Evolutionary conservation across 2,329 filamentous ascomycete species (phyloP).

Genomic region (Myriosclerotinia scirpicola): DNA sequence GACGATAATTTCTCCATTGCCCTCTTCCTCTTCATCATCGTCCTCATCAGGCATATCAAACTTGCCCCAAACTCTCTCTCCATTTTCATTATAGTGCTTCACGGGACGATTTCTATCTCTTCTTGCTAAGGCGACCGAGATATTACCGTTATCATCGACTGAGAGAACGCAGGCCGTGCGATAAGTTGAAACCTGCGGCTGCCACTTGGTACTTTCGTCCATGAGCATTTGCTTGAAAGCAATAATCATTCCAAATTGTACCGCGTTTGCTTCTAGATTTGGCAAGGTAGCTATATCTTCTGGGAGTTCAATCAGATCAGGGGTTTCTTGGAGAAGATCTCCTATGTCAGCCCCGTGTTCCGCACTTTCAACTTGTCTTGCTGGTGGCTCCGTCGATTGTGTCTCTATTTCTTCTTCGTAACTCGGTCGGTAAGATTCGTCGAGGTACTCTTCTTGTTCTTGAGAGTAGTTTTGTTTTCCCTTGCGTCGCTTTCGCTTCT

Average conservation of each 20-base stretch:
- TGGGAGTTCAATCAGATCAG: constrained; percentile 65
- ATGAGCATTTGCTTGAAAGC: constrained; percentile 66
- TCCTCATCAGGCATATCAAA: constrained; percentile 73
- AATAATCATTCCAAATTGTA: constrained; percentile 61
- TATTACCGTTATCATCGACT: constrained; percentile 50
- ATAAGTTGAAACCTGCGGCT: constrained; percentile 61
- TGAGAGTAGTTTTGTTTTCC: constrained; percentile 46
- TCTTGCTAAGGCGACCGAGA: constrained; percentile 66
- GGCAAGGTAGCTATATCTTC: constrained; percentile 56
- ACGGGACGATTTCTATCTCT: constrained; percentile 62
- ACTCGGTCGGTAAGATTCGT: constrained; percentile 38
- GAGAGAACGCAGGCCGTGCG: constrained; percentile 66
- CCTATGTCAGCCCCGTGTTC: constrained; percentile 35
- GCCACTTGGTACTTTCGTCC: constrained; percentile 63
- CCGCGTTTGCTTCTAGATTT: constrained; percentile 49
- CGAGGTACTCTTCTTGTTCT: constrained; percentile 43
- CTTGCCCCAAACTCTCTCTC: constrained; percentile 70
- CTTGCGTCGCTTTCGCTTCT: constrained; percentile 52
- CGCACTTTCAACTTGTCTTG: constrained; percentile 27
- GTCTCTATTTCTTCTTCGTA: constrained; percentile 39
- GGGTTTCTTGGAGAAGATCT: constrained; percentile 37
- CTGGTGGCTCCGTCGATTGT: constrained; percentile 32
- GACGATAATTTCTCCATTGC: constrained; percentile 62
- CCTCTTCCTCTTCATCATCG: constrained; percentile 53
- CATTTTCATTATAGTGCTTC: constrained; percentile 65